Percentiles rank a stretch among this genome's conserved stretches.
phyloP scores from a whole-genome alignment of 2,329 filamentous ascomycete genomes.

The Penicillium sp. region DNA sequence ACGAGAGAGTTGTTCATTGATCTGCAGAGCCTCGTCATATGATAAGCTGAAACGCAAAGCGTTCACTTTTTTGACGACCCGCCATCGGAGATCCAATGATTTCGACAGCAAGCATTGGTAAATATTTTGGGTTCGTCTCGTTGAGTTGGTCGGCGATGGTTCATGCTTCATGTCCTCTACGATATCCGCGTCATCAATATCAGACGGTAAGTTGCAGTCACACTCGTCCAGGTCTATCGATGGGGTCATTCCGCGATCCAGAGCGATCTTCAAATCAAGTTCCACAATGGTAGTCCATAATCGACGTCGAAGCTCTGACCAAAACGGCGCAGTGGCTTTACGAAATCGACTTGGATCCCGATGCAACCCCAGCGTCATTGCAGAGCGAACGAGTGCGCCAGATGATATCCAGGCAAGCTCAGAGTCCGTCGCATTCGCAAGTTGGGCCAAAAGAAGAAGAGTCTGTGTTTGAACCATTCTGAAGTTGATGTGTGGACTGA shows the following conservation, averaged over 20 bases:
- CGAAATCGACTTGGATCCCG: constrained; percentile 32
- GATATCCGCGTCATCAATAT: constrained; percentile 35
- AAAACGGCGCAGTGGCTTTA: constrained; percentile 32
- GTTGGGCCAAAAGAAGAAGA: constrained; percentile 31
- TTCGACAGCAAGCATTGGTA: constrained; percentile 26
- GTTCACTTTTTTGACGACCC: constrained; percentile 28
- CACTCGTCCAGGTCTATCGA: constrained; percentile 32
- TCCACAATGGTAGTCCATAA: constrained; percentile 43
- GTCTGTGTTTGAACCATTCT: constrained; percentile 30
- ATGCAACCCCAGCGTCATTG: constrained; percentile 41
- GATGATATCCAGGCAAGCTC: constrained; percentile 34
- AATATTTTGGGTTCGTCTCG: constrained; percentile 21
- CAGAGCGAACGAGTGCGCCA: constrained; percentile 36
- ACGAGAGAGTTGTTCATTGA: constrained; percentile 25
- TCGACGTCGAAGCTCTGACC: constrained; percentile 42
- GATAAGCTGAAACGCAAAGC: constrained; percentile 25
- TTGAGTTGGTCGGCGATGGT: constrained; percentile 14
- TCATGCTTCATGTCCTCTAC: constrained; percentile 22
- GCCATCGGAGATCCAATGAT: constrained; percentile 25
- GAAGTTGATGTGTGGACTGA: constrained; percentile 27
- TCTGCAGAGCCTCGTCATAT: constrained; percentile 29
- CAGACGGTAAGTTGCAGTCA: constrained; percentile 34
- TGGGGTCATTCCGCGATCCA: constrained; percentile 31
- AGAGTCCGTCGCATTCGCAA: constrained; percentile 26
- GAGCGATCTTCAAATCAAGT: constrained; percentile 34